Evolutionary conservation across 176 grass and related monocot genomes (phyloP).

Genomic region (Luzula sylvatica): DNA sequence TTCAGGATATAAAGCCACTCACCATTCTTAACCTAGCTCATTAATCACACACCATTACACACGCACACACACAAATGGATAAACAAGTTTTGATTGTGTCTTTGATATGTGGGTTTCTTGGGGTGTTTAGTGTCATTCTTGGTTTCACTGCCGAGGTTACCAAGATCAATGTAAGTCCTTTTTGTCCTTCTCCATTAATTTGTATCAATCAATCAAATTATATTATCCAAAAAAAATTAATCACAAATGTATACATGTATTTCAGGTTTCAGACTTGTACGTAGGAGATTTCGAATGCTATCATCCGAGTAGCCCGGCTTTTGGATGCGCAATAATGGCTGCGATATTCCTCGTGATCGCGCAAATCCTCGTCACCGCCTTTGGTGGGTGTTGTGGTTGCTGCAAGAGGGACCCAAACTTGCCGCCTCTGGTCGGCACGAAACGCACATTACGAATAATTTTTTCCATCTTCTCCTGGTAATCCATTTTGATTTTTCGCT

Average conservation of each 20-base stretch:
- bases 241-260: too few species aligned
- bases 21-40: too few species aligned
- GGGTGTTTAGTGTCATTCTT: slow-evolving; percentile 7
- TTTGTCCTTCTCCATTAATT: too few species aligned
- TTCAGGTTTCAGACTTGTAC: neutral
- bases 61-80: neutral
- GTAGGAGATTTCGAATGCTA: neutral
- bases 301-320: slow-evolving; percentile 12
- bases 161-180: slow-evolving; percentile 18
- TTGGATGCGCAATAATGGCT: neutral
- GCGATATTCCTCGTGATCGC: neutral
- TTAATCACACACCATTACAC: too few species aligned
- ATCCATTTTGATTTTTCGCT: neutral
- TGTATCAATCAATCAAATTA: too few species aligned
- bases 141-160: slow-evolving; percentile 17
- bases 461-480: slow-evolving; percentile 10
- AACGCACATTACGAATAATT: neutral
- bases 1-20: too few species aligned
- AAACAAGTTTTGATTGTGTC: slow-evolving; percentile 15
- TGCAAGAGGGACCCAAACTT: neutral
- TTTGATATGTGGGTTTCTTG: slow-evolving; percentile 1
- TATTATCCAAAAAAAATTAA: too few species aligned
- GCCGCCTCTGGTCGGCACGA: neutral
- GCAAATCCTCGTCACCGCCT: slow-evolving; percentile 4
- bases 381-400: slow-evolving; percentile 6